Conservation (phyloP, 768 basidiomycete genomes). For the Porphyrellus cyaneotinctus region DNA sequence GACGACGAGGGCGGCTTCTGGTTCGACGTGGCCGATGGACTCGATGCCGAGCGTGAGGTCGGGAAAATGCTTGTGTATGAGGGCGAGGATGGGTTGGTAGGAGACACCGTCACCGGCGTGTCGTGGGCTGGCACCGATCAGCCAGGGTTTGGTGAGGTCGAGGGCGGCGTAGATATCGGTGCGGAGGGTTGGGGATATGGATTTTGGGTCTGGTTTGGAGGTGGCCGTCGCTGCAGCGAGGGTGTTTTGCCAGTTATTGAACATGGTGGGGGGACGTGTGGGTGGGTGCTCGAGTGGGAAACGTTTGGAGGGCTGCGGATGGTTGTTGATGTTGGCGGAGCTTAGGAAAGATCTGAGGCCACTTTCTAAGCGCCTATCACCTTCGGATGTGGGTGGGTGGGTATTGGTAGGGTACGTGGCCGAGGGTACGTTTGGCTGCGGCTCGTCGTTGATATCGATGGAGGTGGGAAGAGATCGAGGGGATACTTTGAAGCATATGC, state of each 20-base stretch:
- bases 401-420: not conserved
- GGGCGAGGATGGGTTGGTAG: conserved; percentile 40
- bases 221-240: conserved; percentile 33
- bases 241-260: conserved; percentile 43
- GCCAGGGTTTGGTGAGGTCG: conserved; percentile 46
- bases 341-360: not conserved
- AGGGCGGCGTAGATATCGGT: conserved; percentile 48
- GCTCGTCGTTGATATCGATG: not conserved
- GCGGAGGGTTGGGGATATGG: conserved; percentile 47
- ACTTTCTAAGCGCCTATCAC: conserved; percentile 3
- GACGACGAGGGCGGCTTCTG: conserved; percentile 47
- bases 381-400: not conserved
- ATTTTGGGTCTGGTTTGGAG: conserved; percentile 28
- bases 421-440: no score
- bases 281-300: not conserved
- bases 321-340: not conserved
- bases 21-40: conserved; percentile 42
- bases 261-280: conserved; percentile 33
- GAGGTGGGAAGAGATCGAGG: not conserved
- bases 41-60: conserved; percentile 43
- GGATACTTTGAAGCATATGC: not conserved
- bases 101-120: conserved; percentile 55
- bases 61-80: conserved; percentile 50
- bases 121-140: conserved; percentile 36
- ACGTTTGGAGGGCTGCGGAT: not conserved